Evolutionary conservation across 2,329 filamentous ascomycete genomes (phyloP).

Genomic region (Fusarium bulbicola): DNA sequence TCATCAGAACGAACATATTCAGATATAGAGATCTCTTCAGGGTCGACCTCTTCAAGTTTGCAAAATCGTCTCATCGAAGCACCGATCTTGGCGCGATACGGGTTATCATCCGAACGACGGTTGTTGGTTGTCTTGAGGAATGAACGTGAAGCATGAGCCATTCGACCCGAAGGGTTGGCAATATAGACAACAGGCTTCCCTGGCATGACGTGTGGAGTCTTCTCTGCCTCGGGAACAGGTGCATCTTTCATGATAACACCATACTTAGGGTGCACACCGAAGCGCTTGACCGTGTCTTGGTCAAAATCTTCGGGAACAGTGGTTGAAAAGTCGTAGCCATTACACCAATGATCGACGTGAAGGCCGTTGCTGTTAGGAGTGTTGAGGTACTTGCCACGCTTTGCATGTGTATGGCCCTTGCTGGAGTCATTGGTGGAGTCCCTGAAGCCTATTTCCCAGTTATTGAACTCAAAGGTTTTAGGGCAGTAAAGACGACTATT

Average conservation of each 20-base stretch:
- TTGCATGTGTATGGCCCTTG: conserved; percentile 61
- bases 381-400: conserved; percentile 63
- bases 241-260: conserved; percentile 62
- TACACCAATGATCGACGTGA: conserved; percentile 64
- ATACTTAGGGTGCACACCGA: conserved; percentile 62
- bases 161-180: conserved; percentile 56
- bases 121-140: conserved; percentile 49
- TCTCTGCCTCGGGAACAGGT: conserved; percentile 54
- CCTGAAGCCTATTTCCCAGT: conserved; percentile 67
- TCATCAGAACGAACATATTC: conserved; percentile 48
- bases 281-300: conserved; percentile 57
- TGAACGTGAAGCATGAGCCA: conserved; percentile 59
- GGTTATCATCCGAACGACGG: conserved; percentile 47
- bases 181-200: conserved; percentile 60
- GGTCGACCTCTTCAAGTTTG: conserved; percentile 46
- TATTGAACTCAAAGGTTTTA: conserved; percentile 57
- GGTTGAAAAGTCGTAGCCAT: conserved; percentile 61
- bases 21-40: conserved; percentile 46
- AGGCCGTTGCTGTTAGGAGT: conserved; percentile 63
- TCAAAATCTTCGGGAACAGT: conserved; percentile 62
- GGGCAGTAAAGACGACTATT: conserved; percentile 64
- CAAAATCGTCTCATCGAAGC: conserved; percentile 51
- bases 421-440: conserved; percentile 66
- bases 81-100: conserved; percentile 48
- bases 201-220: conserved; percentile 54